Percentiles rank a stretch among this genome's conserved stretches.
phyloP scores from a whole-genome alignment of 495 filamentous ascomycete species.

The Elasticomyces elasticus region DNA sequence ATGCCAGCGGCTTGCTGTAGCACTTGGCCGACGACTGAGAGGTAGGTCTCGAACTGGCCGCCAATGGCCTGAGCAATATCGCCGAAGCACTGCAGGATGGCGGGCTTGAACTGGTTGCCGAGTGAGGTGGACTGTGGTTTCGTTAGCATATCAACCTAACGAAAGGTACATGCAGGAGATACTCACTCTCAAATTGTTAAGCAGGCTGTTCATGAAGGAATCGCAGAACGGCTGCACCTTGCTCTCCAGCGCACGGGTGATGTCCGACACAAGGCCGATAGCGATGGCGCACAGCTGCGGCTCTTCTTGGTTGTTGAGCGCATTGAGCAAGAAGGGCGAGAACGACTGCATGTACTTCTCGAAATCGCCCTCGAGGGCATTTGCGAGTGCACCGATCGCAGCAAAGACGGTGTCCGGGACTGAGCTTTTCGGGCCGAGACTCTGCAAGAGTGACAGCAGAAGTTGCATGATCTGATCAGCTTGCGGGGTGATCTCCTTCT shows the following conservation, averaged over 20 bases:
- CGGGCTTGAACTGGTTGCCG: conserved; percentile 94
- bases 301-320: conserved; percentile 90
- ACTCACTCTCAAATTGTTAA: conserved; percentile 71
- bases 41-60: conserved; percentile 82
- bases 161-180: conserved; percentile 28
- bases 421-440: conserved; percentile 75
- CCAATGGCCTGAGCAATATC: conserved; percentile 96
- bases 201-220: conserved; percentile 89
- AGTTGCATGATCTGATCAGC: conserved; percentile 88
- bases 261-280: conserved; percentile 92
- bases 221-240: conserved; percentile 91
- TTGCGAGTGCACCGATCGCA: conserved; percentile 74
- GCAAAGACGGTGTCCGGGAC: conserved; percentile 91
- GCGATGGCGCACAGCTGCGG: conserved; percentile 90
- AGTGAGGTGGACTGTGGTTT: conserved; percentile 48
- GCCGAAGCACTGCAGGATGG: conserved; percentile 94
- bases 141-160: conserved; percentile 22
- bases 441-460: conserved; percentile 67
- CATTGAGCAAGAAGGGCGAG: conserved; percentile 79
- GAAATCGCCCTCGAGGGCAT: conserved; percentile 83
- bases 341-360: conserved; percentile 95
- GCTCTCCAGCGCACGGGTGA: conserved; percentile 81
- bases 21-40: conserved; percentile 83
- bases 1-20: conserved; percentile 85
- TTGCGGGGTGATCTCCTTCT: conserved; percentile 82